A percentile compares a stretch with the other conserved stretches of the same genome.
These are phyloP conservation scores for Phytophthora melonis DNA, from an alignment of 352 stramenopile genomes.

Conservation along the genomic window DNA sequence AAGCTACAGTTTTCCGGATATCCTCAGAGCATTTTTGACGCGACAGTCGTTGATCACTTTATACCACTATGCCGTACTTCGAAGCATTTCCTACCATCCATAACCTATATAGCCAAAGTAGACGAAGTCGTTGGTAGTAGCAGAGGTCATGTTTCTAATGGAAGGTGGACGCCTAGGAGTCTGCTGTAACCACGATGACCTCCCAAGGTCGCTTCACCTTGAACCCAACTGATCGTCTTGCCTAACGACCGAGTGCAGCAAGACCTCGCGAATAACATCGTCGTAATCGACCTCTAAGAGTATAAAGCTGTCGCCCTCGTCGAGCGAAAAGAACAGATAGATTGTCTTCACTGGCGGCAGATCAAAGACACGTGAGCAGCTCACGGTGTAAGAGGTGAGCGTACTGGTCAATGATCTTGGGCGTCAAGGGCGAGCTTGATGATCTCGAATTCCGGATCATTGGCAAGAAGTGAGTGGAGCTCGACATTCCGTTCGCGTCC, in stretches of 20 bases:
- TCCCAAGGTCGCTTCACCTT: conserved; percentile 29
- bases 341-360: conserved; percentile 39
- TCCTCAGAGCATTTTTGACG: no score
- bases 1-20: no score
- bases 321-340: conserved; percentile 15
- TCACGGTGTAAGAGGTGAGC: conserved; percentile 36
- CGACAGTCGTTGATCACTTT: no score
- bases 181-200: no score
- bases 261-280: conserved; percentile 33
- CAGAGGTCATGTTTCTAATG: no score
- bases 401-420: conserved; percentile 22
- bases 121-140: no score
- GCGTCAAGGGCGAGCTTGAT: conserved; percentile 29
- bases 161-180: no score
- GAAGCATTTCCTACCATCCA: no score
- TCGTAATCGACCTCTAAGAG: conserved; percentile 22
- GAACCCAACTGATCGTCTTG: conserved; percentile 39
- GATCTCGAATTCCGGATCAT: conserved; percentile 37
- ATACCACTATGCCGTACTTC: no score
- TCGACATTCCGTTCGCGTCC: conserved; percentile 28
- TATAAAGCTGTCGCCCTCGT: conserved; percentile 32
- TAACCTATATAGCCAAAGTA: no score
- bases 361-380: conserved; percentile 43
- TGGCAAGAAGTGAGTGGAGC: conserved; percentile 10
- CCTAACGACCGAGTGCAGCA: conserved; percentile 14